Evolutionary conservation across 805 yeast species (phyloP).

Genomic region (Tetrapisispora nanseiensis): DNA sequence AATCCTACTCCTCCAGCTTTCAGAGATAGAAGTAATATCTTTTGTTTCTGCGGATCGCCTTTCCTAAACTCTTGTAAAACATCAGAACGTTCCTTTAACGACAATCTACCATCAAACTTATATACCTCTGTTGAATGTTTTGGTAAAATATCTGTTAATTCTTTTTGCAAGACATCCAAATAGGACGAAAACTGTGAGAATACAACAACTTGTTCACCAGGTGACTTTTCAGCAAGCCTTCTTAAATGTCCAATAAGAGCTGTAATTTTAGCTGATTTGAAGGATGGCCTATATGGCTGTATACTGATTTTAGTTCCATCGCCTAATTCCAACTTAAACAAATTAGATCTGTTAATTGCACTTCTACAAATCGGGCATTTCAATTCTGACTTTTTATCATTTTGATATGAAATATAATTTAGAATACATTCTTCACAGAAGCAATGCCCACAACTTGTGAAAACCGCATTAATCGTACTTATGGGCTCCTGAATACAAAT

Average conservation of each 20-base stretch:
- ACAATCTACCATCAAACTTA: constrained; percentile 77
- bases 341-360: constrained; percentile 41
- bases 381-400: constrained; percentile 34
- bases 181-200: constrained; percentile 86
- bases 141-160: constrained; percentile 42
- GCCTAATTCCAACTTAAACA: constrained; percentile 25
- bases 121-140: constrained; percentile 30
- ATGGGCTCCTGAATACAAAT: constrained; percentile 72
- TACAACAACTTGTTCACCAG: constrained; percentile 69
- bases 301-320: constrained; percentile 12
- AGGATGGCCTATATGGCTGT: constrained; percentile 22
- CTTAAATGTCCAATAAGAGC: constrained; percentile 56
- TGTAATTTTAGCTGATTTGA: constrained; percentile 60
- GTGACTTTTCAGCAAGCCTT: constrained; percentile 41
- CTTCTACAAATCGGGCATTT: constrained; percentile 73
- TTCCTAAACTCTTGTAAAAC: constrained; percentile 47
- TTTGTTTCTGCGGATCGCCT: constrained; percentile 26
- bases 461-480: constrained; percentile 39
- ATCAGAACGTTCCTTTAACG: constrained; percentile 51
- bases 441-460: constrained; percentile 74
- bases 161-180: constrained; percentile 62
- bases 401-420: constrained; percentile 67
- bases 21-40: constrained; percentile 58
- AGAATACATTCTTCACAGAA: constrained; percentile 66
- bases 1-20: constrained; percentile 95